These are phyloP conservation scores for Leishmania tarentolae DNA, from an alignment of 208 protist genomes.

Conservation along the genomic window DNA sequence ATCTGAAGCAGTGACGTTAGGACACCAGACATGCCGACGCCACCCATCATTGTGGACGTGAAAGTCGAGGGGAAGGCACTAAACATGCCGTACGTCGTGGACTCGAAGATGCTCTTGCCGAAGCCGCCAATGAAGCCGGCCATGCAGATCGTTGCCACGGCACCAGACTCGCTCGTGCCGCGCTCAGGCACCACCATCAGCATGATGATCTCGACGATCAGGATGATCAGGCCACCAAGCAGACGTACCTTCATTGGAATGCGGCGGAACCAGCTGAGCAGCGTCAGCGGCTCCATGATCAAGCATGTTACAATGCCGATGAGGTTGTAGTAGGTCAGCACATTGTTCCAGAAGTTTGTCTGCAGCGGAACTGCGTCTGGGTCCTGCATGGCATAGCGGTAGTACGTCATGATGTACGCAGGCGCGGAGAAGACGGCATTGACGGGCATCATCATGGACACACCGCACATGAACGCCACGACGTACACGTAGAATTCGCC, in stretches of 20 bases:
- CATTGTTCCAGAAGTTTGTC: slow-evolving; percentile 65
- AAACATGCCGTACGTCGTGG: slow-evolving; percentile 75
- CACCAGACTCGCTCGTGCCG: slow-evolving; percentile 35
- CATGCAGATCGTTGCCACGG: slow-evolving; percentile 49
- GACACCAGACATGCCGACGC: slow-evolving; percentile 47
- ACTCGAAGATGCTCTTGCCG: slow-evolving; percentile 73
- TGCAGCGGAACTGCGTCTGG: slow-evolving; percentile 25
- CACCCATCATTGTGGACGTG: slow-evolving; percentile 68
- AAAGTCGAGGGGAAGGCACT: slow-evolving; percentile 57
- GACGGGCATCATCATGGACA: slow-evolving; percentile 80
- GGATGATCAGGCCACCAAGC: slow-evolving; percentile 39
- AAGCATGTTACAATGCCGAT: slow-evolving; percentile 41
- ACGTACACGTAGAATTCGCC: slow-evolving; percentile 59
- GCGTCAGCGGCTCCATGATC: slow-evolving; percentile 60
- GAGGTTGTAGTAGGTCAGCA: slow-evolving; percentile 73
- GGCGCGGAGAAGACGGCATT: slow-evolving; percentile 85
- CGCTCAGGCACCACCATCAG: slow-evolving; percentile 57
- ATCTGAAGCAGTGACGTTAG: slow-evolving; percentile 55
- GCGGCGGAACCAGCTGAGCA: slow-evolving; percentile 45
- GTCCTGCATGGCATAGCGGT: slow-evolving; percentile 53
- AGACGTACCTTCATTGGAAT: slow-evolving; percentile 46
- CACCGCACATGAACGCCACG: slow-evolving; percentile 65
- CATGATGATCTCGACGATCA: slow-evolving; percentile 53
- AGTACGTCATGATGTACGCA: slow-evolving; percentile 70
- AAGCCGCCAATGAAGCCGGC: slow-evolving; percentile 42